phyloP scores from a whole-genome alignment of 148 eudicot genomes.

The Cornus kousa region DNA sequence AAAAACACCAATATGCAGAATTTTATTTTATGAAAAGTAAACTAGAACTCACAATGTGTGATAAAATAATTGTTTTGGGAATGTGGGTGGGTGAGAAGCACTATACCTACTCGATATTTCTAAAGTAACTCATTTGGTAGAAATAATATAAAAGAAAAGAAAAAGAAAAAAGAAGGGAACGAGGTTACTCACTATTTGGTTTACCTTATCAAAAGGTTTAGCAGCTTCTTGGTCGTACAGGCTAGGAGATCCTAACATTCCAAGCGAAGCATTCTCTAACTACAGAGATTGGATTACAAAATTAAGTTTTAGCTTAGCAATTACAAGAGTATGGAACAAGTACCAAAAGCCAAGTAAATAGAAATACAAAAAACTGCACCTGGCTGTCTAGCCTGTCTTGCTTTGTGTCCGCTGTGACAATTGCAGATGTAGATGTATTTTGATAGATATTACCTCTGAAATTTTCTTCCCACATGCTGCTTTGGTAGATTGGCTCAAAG shows the following conservation, averaged over 20 bases:
- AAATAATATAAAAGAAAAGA: not conserved
- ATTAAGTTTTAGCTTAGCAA: not conserved
- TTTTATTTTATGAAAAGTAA: too few relatives aligned
- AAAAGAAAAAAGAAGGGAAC: not conserved
- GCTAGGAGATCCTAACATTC: conserved; percentile 48
- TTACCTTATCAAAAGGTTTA: conserved; percentile 72
- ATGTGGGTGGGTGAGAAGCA: not conserved
- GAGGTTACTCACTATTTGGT: not conserved
- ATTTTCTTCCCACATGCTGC: conserved; percentile 71
- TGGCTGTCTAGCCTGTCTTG: conserved; percentile 58
- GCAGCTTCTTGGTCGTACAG: conserved; percentile 69
- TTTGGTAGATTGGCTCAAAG: conserved; percentile 81
- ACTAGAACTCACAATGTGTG: too few relatives aligned
- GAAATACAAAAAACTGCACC: conserved; percentile 33
- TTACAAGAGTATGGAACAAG: conserved; percentile 3
- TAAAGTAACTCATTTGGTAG: not conserved
- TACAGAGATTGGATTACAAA: conserved; percentile 22
- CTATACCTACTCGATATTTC: not conserved
- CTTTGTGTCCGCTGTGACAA: conserved; percentile 52
- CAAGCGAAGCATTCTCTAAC: conserved; percentile 84
- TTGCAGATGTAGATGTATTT: conserved; percentile 50
- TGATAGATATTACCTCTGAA: conserved; percentile 58
- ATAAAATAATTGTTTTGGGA: too few relatives aligned
- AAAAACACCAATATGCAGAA: too few relatives aligned
- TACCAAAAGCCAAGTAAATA: not conserved